Base-by-base conservation (phyloP, 2,329 filamentous ascomycete species). In the Colletotrichum neosansevieriae region DNA sequence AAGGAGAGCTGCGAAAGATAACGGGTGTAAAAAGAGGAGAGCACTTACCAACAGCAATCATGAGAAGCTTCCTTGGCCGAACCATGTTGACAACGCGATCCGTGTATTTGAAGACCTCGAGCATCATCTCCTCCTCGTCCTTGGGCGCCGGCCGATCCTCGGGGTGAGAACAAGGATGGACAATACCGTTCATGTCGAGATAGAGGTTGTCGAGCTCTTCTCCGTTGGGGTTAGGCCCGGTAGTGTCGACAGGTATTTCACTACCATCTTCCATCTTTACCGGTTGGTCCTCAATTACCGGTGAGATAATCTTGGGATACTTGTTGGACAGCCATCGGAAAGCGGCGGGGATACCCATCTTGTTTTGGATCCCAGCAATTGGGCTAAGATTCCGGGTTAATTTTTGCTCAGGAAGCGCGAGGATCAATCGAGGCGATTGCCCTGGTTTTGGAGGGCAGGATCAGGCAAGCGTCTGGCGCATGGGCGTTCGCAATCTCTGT, bases 11-110 rank as follows among this genome's bases (percentile, higher is more conserved):
- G 17, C 13, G 44, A 42, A 71, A 44, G 62, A 62, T 75, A 72
- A 38, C 21, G 11, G 11, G 12, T 9, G 6, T 9, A 6, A 29
- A 9, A 29, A 29, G 29, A 29, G 29, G 29, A 29, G 6, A 29
- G 17, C 57, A 82, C 89, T 75, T 85, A 94, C 92, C 92, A 78
- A 99, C 94, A 75, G 96, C 96, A 76, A 99, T 98, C 92, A 98
- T 96, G 63, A 99, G 87, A 56, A 99, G 83, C 82, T 98, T 98
- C 74, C 96, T 90, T 10, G 96, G 96, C 69, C 96, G 92, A 72
- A 97, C 95, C 95, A 99, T 99, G 79, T 97, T 98, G 73, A 99
- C 93, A 24, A 99, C 94, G 69, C 96, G 92, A 77, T 99, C 94
- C n/a, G 96, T 99, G 81, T 99, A 99, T 77, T 92, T 93, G 85